phyloP scores from a whole-genome alignment of 2,329 filamentous ascomycete genomes.

The Fusarium falciforme region DNA sequence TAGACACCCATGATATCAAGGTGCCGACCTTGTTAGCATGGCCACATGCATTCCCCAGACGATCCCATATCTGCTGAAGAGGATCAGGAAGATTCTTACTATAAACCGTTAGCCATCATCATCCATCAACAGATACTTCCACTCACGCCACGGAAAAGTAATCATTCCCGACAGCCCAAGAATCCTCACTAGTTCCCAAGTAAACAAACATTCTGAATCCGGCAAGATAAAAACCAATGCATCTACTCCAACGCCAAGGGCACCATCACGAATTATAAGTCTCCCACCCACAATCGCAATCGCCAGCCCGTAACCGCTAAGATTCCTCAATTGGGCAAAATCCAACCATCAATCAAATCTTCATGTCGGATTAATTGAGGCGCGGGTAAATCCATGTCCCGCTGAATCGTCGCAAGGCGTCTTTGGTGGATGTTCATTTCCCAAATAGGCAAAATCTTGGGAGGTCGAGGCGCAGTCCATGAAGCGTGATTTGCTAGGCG shows the following conservation, averaged over 20 bases:
- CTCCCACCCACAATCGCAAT: neutral
- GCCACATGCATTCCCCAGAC: slow-evolving; percentile 1
- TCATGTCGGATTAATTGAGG: neutral
- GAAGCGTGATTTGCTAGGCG: neutral
- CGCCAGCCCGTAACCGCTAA: neutral
- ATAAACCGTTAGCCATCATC: neutral
- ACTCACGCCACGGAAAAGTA: slow-evolving; percentile 17
- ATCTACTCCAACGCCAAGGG: neutral
- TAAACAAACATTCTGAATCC: slow-evolving; percentile 16
- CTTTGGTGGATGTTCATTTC: slow-evolving; percentile 2
- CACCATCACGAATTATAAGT: neutral
- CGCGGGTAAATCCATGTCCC: slow-evolving; percentile 1
- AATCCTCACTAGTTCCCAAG: slow-evolving; percentile 12
- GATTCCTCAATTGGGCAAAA: neutral
- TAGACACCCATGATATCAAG: slow-evolving; percentile 25
- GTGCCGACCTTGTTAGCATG: slow-evolving; percentile 8
- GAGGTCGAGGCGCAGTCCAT: neutral
- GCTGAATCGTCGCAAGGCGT: slow-evolving; percentile 4
- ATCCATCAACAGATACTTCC: neutral
- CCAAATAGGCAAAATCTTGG: neutral
- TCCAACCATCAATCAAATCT: neutral
- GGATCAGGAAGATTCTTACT: slow-evolving; percentile 17
- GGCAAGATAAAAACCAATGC: neutral
- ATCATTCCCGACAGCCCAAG: slow-evolving; percentile 26
- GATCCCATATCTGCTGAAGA: slow-evolving; percentile 22